Evolutionary conservation across 768 basidiomycete genomes (phyloP), one percentile per base, ranked within the genome.

Genomic region (Lentinula aciculospora): DNA sequence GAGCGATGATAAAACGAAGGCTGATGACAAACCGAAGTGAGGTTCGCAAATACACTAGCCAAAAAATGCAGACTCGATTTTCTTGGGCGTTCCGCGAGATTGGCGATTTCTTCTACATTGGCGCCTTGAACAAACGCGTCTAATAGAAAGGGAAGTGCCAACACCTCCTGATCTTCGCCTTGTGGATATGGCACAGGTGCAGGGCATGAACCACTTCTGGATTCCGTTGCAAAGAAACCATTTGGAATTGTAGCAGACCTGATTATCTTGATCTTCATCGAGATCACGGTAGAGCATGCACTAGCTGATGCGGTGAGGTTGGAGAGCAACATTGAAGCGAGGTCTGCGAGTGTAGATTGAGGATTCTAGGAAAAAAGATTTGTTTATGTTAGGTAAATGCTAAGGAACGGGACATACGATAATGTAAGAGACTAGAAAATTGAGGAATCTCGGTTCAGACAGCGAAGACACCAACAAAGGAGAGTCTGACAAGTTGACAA

Each of bases 251-350:
- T 70, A 6, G 73, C 60, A 55, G 79, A 77, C 8, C 74, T 70
- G 17, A 90, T 76, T 45, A 94, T 74, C 2, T 84, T 72, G 47
- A 97, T 79, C 58, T 82, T 82, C 44, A 94, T 73, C 1, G 76
- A 75, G 4, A 93, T 72, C 8, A 98, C 69, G 7, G 78, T 69
- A 9, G 80, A 74, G 62, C 90, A 88, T 54, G 89, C 81, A 0
- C 80, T 71, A 2, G 89, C 77, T 44, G 90, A 85, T 4, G 89
- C 81, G 8, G 93, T 90, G 32, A 97, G 74, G 73, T 98, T 98
- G n/a, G 94, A 96, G 9, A 98, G 80, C 1, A 98, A 78, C 96
- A 98, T 98, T n/a, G 92, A 82, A 3, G 94, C 93, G 19, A 98
- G 83, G 75, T 98, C 95, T 32, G 94, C 93, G 27, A 98, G 86